Base-by-base conservation (phyloP, 2,329 filamentous ascomycete species). In the Celoporthe dispersa region DNA sequence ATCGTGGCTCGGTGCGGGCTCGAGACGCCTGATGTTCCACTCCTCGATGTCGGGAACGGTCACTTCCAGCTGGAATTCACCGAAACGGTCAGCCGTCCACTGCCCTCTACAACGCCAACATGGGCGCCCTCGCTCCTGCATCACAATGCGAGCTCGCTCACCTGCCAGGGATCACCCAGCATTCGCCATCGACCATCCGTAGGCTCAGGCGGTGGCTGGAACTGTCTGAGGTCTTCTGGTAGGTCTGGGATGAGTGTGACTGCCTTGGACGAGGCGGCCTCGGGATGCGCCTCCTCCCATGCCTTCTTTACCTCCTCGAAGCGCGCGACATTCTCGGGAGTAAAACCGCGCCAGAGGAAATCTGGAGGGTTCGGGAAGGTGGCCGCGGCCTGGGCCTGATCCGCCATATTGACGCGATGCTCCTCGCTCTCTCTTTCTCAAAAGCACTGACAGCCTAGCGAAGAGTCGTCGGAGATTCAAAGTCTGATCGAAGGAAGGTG, bases 351-450 rank as follows among this genome's bases (percentile, higher is more conserved):
- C 90, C 93, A 98, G 37, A 71, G 64, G 82, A 98, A 97, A 0
- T 91, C 90, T 35, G 96, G 96, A 35, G 96, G 96, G 66, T 92
- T 89, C 33, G 96, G 95, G 78, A 94, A 97, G 55, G 91, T 89
- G 33, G 86, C 80, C 62, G 84, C 82, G 57, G 78, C 76, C 67
- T 82, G 82, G 48, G 80, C 79, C 12, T 81, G 77, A 70, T 89
- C 89, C 70, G 88, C 88, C 91, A 93, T 93, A 59, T 48, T 67
- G 51, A 2, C 33, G 11, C 16, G 37, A 14, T 11, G 51, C 31
- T 9, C 19, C 16, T 59, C 3, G 5, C 12, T 28, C 25, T 16
- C 5, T 1, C 14, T 33, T 28, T n/a, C 44, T 9, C 44, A 11
- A 48, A 19, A 19, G 6, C 12, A 1, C 51, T 9, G 31, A 28